phyloP scores from a whole-genome alignment of 2,329 filamentous ascomycete genomes.

The Hyphodiscus sp. region DNA sequence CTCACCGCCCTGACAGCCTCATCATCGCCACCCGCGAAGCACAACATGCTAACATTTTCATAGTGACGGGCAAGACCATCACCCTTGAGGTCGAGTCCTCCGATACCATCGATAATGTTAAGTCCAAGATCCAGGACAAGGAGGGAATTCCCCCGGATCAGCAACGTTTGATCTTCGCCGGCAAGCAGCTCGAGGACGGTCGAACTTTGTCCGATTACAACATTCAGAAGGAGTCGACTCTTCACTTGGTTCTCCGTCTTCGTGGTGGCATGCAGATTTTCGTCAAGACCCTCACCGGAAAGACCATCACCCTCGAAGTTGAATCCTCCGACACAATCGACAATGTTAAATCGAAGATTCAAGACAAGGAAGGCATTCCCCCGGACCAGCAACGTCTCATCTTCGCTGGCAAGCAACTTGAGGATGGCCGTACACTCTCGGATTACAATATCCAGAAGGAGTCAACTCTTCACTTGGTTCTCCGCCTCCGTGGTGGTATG shows the following conservation, averaged over 20 bases:
- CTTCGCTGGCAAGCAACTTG: constrained; percentile 88
- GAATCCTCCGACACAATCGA: constrained; percentile 99
- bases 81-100: constrained; percentile 99
- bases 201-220: constrained; percentile 89
- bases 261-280: constrained; percentile 89
- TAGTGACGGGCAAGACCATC: constrained; percentile 89
- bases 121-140: constrained; percentile 97
- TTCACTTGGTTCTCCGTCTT: constrained; percentile 80
- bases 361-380: constrained; percentile 88
- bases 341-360: constrained; percentile 94
- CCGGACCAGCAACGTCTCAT: constrained; percentile 93
- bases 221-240: constrained; percentile 87
- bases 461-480: constrained; percentile 72
- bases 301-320: constrained; percentile 99
- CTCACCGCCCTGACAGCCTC: constrained; percentile 12
- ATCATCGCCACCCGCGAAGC: constrained; percentile 48
- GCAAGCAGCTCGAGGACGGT: constrained; percentile 93
- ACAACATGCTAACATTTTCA: constrained; percentile 50
- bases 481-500: constrained; percentile 78
- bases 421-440: constrained; percentile 82
- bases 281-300: constrained; percentile 81
- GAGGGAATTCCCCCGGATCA: constrained; percentile 95
- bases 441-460: constrained; percentile 99
- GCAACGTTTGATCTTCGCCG: constrained; percentile 92
- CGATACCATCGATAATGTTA: constrained; percentile 99